phyloP scores from a whole-genome alignment of 1,139 yeast genomes.

The Saccharomycopsis hybrid region DNA sequence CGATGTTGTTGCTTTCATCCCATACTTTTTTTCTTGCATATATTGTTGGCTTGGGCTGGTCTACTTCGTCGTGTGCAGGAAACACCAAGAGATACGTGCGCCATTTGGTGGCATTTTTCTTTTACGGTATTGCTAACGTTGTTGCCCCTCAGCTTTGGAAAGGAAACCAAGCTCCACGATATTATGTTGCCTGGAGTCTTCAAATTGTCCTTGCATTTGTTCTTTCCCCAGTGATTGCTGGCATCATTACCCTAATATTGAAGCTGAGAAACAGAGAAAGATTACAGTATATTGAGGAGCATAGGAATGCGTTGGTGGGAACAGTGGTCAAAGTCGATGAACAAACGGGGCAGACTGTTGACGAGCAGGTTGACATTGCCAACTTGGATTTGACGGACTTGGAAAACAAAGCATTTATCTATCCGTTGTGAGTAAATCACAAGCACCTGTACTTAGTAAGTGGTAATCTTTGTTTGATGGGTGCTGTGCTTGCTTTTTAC shows the following conservation, averaged over 20 bases:
- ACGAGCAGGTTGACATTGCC: conserved; percentile 33
- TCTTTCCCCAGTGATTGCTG: conserved; percentile 34
- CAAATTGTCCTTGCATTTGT: conserved; percentile 43
- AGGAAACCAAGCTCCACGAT: conserved; percentile 37
- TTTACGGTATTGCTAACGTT: conserved; percentile 37
- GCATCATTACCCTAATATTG: conserved; percentile 36
- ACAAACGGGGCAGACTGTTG: conserved; percentile 7
- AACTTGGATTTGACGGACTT: conserved; percentile 41
- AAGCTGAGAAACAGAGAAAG: conserved; percentile 35
- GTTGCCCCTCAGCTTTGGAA: conserved; percentile 43
- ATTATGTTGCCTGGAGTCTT: conserved; percentile 42
- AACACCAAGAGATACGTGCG: conserved; percentile 38
- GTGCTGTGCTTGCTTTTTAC: too few relatives aligned
- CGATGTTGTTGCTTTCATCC: conserved; percentile 35
- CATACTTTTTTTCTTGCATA: conserved; percentile 23
- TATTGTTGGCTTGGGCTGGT: conserved; percentile 37
- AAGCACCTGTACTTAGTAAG: too few relatives aligned
- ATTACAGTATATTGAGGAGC: conserved; percentile 17
- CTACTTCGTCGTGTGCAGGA: conserved; percentile 32
- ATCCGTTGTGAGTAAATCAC: conserved; percentile 30
- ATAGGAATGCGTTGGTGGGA: conserved; percentile 2
- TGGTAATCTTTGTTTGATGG: too few relatives aligned
- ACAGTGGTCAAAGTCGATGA: conserved; percentile 5
- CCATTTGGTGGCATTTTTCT: conserved; percentile 35
- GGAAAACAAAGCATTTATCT: conserved; percentile 40